Conservation (phyloP, 1,139 yeast species). For the Scheffersomyces illinoinensis region DNA sequence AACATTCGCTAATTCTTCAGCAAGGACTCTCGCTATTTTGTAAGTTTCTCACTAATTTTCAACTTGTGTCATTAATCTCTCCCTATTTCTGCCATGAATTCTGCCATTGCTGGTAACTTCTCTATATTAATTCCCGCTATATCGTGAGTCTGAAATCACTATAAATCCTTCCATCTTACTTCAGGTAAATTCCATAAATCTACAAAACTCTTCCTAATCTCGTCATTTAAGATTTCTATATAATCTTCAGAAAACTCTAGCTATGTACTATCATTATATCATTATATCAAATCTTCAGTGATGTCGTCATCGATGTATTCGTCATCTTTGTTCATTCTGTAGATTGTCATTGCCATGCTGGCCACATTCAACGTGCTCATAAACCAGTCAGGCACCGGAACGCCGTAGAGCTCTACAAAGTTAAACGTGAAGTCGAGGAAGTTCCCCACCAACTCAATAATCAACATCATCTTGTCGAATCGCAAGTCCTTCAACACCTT, state of each 20-base stretch:
- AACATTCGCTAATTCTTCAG: neutral
- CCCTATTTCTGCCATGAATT: too few species aligned
- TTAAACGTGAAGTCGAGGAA: slow-evolving; percentile 44
- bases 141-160: too few species aligned
- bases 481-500: slow-evolving; percentile 45
- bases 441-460: slow-evolving; percentile 46
- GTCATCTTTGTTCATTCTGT: slow-evolving; percentile 54
- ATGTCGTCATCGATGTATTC: slow-evolving; percentile 51
- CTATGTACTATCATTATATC: neutral
- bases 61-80: too few species aligned
- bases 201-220: neutral
- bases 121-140: too few species aligned
- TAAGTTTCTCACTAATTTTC: too few species aligned
- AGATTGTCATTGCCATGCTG: slow-evolving; percentile 51
- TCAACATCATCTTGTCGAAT: slow-evolving; percentile 47
- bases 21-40: neutral
- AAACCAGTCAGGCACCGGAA: slow-evolving; percentile 45
- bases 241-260: neutral
- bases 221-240: neutral
- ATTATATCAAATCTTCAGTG: slow-evolving; percentile 41
- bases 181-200: too few species aligned
- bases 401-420: slow-evolving; percentile 39
- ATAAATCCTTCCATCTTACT: too few species aligned
- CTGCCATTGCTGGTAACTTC: too few species aligned
- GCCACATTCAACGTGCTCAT: slow-evolving; percentile 45